Conservation (phyloP, 106 monocot species). For the Allium fistulosum region DNA sequence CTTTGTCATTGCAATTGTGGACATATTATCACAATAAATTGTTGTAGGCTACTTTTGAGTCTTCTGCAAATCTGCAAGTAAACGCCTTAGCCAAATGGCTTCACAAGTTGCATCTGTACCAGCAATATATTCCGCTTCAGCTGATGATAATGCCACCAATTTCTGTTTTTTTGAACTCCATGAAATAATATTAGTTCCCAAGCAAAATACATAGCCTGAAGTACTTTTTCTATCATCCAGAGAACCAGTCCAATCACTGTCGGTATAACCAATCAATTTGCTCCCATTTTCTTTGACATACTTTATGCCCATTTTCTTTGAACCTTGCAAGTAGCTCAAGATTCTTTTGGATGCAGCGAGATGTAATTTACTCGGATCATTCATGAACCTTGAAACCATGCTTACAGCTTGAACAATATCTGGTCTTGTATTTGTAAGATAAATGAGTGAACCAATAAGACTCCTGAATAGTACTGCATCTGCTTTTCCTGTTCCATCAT, state of each 20-base stretch:
- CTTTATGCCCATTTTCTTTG: background rate
- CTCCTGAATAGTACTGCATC: background rate
- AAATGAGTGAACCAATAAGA: background rate
- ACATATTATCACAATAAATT: too few species aligned
- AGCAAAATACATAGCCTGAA: background rate
- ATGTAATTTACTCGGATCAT: background rate
- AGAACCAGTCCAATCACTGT: slow-evolving; percentile 1
- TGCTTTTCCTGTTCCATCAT: background rate
- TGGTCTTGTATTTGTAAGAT: background rate
- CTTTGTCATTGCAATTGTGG: too few species aligned
- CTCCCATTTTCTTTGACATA: background rate
- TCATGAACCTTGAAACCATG: background rate
- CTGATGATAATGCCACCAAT: too few species aligned
- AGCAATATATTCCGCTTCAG: too few species aligned
- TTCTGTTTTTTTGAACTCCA: background rate
- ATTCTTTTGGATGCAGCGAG: background rate
- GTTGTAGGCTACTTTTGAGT: too few species aligned
- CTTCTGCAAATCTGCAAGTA: too few species aligned
- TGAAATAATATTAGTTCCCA: background rate
- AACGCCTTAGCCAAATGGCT: too few species aligned
- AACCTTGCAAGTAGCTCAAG: background rate
- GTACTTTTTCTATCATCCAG: slow-evolving; percentile 1
- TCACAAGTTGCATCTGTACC: too few species aligned
- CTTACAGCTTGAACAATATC: background rate
- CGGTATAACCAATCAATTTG: background rate